These are phyloP conservation scores for Cubamyces sp. DNA, from an alignment of 768 basidiomycete genomes.

Conservation along the genomic window DNA sequence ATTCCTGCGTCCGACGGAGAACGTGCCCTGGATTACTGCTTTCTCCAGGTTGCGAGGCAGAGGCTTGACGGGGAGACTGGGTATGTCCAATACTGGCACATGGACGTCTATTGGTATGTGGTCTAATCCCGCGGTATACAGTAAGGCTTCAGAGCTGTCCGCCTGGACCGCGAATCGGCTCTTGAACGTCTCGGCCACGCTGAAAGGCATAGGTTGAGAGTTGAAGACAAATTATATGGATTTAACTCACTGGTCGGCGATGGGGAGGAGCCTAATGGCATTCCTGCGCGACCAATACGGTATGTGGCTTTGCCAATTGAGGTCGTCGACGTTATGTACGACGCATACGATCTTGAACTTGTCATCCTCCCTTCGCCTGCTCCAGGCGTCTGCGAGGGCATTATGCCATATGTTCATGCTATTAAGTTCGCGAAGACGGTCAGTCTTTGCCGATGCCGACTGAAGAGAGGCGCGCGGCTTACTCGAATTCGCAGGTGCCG, in stretches of 20 bases:
- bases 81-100: slow-evolving; percentile 41
- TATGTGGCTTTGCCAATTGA: slow-evolving; percentile 38
- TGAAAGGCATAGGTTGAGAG: slow-evolving; percentile 10
- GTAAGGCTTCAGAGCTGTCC: slow-evolving; percentile 36
- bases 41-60: slow-evolving; percentile 37
- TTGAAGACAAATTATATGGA: too few relatives aligned
- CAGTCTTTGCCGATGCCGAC: background rate
- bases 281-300: slow-evolving; percentile 42
- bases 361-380: slow-evolving; percentile 37
- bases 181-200: slow-evolving; percentile 39
- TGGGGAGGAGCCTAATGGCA: slow-evolving; percentile 43
- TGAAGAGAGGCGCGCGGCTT: slow-evolving; percentile 15
- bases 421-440: background rate
- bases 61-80: slow-evolving; percentile 31
- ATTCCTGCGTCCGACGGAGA: slow-evolving; percentile 40
- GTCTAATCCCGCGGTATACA: slow-evolving; percentile 39
- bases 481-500: slow-evolving; percentile 54
- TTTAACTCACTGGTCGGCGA: slow-evolving; percentile 45
- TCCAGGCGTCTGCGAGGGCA: slow-evolving; percentile 41
- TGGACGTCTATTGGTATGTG: slow-evolving; percentile 43
- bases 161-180: slow-evolving; percentile 36
- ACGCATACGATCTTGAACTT: slow-evolving; percentile 50
- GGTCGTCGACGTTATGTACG: slow-evolving; percentile 41
- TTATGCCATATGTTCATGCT: slow-evolving; percentile 34
- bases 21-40: slow-evolving; percentile 47